Conservation (phyloP, 352 stramenopile genomes). For the Phytophthora agathidicida region DNA sequence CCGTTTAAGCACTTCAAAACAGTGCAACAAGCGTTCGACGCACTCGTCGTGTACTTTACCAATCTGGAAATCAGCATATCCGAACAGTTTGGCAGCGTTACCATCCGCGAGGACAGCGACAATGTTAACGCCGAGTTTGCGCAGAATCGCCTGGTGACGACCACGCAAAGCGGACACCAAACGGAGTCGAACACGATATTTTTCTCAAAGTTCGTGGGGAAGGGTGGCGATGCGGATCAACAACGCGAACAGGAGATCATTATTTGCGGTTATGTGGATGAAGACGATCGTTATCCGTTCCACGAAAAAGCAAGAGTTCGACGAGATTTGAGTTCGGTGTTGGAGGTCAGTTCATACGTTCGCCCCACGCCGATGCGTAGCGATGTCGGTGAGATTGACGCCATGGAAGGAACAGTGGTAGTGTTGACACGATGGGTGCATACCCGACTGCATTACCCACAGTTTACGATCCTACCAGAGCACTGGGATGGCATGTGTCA, state of each 20-base stretch:
- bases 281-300: conserved; percentile 33
- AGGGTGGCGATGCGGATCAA: conserved; percentile 1
- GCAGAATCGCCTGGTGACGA: conserved; percentile 43
- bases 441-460: conserved; percentile 15
- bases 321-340: conserved; percentile 22
- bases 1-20: conserved; percentile 39
- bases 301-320: conserved; percentile 18
- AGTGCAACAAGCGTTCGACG: conserved; percentile 39
- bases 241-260: conserved; percentile 22
- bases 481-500: conserved; percentile 16
- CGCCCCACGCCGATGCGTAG: background rate
- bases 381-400: background rate
- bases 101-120: conserved; percentile 45
- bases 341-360: conserved; percentile 27
- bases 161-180: conserved; percentile 5
- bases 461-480: conserved; percentile 6
- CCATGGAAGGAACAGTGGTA: background rate
- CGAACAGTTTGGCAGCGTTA: conserved; percentile 44
- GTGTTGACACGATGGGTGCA: conserved; percentile 29
- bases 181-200: conserved; percentile 46
- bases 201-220: conserved; percentile 30
- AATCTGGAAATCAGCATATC: conserved; percentile 47
- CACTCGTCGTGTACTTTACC: conserved; percentile 28
- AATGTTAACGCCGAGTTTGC: conserved; percentile 26
- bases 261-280: conserved; percentile 31